Conservation (phyloP, 768 basidiomycete genomes). For the Rhodocollybia butyracea region DNA sequence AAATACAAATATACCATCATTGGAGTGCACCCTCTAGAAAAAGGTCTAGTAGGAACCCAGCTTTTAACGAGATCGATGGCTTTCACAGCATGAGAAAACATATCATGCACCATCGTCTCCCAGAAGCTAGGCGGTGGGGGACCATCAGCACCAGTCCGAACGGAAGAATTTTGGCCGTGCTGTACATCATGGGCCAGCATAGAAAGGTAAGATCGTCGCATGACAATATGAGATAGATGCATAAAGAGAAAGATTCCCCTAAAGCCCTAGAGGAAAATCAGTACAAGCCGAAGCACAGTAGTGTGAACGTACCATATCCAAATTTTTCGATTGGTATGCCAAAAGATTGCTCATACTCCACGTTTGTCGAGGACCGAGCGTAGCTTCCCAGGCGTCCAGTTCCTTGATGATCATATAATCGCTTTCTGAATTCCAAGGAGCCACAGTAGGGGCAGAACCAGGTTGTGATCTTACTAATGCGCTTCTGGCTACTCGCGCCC, state of each 20-base stretch:
- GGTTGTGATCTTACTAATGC: slow-evolving; percentile 7
- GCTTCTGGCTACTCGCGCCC: slow-evolving; percentile 12
- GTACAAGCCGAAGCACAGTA: neutral
- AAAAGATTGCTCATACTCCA: slow-evolving; percentile 13
- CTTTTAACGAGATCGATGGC: slow-evolving; percentile 11
- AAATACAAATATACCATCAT: slow-evolving; percentile 17
- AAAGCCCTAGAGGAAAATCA: slow-evolving; percentile 1
- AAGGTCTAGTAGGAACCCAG: slow-evolving; percentile 12
- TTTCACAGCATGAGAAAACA: slow-evolving; percentile 11
- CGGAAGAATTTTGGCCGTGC: neutral
- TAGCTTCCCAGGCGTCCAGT: slow-evolving; percentile 9
- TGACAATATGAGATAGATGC: slow-evolving; percentile 11
- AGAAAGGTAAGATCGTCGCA: slow-evolving; percentile 11
- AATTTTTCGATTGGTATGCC: slow-evolving; percentile 9
- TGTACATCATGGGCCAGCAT: slow-evolving; percentile 10
- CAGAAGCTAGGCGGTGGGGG: slow-evolving; percentile 7
- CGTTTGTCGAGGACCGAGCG: slow-evolving; percentile 7
- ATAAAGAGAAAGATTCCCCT: slow-evolving; percentile 10
- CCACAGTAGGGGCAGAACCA: slow-evolving; percentile 1
- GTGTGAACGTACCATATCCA: slow-evolving; percentile 8
- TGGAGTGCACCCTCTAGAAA: slow-evolving; percentile 17
- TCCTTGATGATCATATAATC: slow-evolving; percentile 6
- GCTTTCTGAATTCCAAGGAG: slow-evolving; percentile 11
- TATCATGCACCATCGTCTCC: slow-evolving; percentile 14
- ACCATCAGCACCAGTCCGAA: neutral